A percentile compares a stretch with the other conserved stretches of the same genome.
These are phyloP conservation scores for Austroboletus novae-zelandiae DNA, from an alignment of 1,284 basidiomycete genomes.

Conservation along the genomic window DNA sequence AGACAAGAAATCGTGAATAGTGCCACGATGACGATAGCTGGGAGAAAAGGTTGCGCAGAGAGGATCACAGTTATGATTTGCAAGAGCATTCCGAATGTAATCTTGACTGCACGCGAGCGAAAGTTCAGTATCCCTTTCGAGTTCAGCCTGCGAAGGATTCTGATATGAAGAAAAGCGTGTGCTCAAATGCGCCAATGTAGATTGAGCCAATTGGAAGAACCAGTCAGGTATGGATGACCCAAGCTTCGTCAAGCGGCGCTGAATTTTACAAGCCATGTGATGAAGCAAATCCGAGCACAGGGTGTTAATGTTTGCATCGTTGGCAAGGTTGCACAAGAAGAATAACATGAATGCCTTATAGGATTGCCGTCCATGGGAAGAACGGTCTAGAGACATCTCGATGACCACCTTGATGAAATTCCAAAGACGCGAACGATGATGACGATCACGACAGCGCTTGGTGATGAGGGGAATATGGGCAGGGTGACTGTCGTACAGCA, in stretches of 20 bases:
- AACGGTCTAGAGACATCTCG: not conserved
- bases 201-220: not conserved
- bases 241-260: not conserved
- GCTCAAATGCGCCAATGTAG: not conserved
- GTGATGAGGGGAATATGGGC: not conserved
- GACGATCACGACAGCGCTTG: not conserved
- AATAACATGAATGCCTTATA: not conserved
- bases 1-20: slow-evolving; percentile 9
- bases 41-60: not conserved
- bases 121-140: not conserved
- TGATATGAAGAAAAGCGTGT: not conserved
- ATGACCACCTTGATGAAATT: not conserved
- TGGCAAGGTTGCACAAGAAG: not conserved
- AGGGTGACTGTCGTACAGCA: not conserved
- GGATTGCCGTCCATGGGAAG: not conserved
- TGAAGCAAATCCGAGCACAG: not conserved
- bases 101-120: not conserved
- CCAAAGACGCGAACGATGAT: not conserved
- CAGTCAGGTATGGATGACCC: not conserved
- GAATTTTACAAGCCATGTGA: not conserved
- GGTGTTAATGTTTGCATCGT: not conserved
- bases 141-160: not conserved
- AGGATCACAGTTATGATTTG: not conserved
- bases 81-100: not conserved
- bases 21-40: slow-evolving; percentile 1